Percentiles rank a stretch among this genome's conserved stretches.
phyloP scores from a whole-genome alignment of 768 basidiomycete genomes.

The Polyporus arcularius region DNA sequence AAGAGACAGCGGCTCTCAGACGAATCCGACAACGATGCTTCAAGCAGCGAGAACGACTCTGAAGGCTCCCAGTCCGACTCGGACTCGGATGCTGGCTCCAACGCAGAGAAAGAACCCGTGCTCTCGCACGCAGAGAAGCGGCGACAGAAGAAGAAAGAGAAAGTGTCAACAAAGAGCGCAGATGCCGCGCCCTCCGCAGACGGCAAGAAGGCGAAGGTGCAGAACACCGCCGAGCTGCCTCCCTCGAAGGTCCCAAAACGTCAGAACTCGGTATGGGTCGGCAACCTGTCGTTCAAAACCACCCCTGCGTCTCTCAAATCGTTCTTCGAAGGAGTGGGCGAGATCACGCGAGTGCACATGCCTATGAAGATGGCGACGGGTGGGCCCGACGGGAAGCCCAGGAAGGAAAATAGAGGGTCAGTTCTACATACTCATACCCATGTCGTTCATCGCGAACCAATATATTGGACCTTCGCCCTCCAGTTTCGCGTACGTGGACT shows the following conservation, averaged over 20 bases:
- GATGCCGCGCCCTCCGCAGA: slow-evolving; percentile 26
- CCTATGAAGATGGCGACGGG: slow-evolving; percentile 66
- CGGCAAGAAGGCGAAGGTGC: slow-evolving; percentile 38
- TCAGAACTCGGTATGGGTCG: slow-evolving; percentile 93
- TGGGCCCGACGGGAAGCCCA: slow-evolving; percentile 37
- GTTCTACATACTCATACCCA: slow-evolving; percentile 28
- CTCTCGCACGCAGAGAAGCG: slow-evolving; percentile 79
- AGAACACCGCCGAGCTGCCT: slow-evolving; percentile 31
- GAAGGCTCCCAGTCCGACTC: slow-evolving; percentile 3
- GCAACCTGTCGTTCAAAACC: slow-evolving; percentile 91
- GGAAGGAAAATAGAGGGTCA: slow-evolving; percentile 79
- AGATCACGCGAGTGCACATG: slow-evolving; percentile 82
- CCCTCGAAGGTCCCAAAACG: slow-evolving; percentile 47
- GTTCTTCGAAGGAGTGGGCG: slow-evolving; percentile 74
- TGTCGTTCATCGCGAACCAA: background rate
- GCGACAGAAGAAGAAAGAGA: slow-evolving; percentile 56
- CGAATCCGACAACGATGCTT: slow-evolving; percentile 3
- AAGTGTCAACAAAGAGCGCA: slow-evolving; percentile 32
- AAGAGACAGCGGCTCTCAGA: slow-evolving; percentile 17
- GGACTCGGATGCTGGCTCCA: slow-evolving; percentile 27
- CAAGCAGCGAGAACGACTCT: background rate
- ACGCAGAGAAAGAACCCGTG: slow-evolving; percentile 39
- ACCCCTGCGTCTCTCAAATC: slow-evolving; percentile 65
- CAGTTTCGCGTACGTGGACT: slow-evolving; percentile 97
- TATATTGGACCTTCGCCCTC: slow-evolving; percentile 17